Evolutionary conservation across 2,329 filamentous ascomycete genomes (phyloP), one percentile per base, ranked within the genome.

Genomic region (Aureobasidium leucospermi): DNA sequence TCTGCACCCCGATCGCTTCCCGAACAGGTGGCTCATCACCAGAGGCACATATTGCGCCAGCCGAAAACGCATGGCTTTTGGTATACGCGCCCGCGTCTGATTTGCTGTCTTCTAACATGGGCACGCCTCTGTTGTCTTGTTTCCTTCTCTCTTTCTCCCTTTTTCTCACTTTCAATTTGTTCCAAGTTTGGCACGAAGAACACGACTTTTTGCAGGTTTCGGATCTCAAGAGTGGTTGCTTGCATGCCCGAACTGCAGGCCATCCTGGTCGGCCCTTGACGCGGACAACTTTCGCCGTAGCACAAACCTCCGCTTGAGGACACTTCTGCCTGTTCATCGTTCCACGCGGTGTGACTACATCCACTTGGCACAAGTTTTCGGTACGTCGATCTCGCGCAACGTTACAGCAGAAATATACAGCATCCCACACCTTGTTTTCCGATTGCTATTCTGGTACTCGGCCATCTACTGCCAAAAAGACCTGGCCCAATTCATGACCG

Each of bases 331-430:
- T 58, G 34, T 48, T 48, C 55, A 39, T 41, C 43, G 42, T 58
- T 58, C 55, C 38, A 59, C 58, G 58, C 47, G 58, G 58, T 59
- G 58, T 59, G 58, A 59, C 58, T 53, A 32, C 38, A 53, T 43
- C 56, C 38, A 46, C 61, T 67, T 67, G 67, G 69, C 68, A 67
- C 68, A 67, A 69, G 66, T 65, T 66, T 64, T 63, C 46, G 60
- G 69, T 71, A 70, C 64, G 69, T 71, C 59, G 36, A 62, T 59
- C 55, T 53, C 60, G 57, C 47, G 52, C 61, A 49, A 59, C 34
- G 32, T 52, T 49, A 53, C 47, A 51, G 47, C 47, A 51, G 47
- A 53, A 41, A 59, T 59, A 59, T 41, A 59, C 47, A 59, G 46
- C 48, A 39, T 49, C 42, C 38, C 43, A 58, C 56, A 34, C 46